phyloP scores from a whole-genome alignment of 192 early-diverging fungal genomes.

The Coemansia guatemalensis region DNA sequence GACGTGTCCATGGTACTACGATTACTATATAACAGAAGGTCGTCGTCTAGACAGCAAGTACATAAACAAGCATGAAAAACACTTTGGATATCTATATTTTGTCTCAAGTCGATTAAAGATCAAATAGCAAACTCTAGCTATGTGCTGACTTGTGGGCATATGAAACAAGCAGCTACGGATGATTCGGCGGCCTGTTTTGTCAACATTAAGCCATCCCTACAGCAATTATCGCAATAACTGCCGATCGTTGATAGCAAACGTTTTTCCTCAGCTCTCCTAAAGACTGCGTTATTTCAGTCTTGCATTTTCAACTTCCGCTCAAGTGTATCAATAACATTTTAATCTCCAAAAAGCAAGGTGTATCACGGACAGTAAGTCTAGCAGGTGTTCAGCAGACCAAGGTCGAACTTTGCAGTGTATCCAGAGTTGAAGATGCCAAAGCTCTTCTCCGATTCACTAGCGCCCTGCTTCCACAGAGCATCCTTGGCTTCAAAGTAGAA shows the following conservation, averaged over 20 bases:
- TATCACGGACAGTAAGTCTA: conserved; percentile 1
- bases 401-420: conserved; percentile 37
- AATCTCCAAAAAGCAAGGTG: not conserved
- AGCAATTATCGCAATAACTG: no score
- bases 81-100: not conserved
- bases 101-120: no score
- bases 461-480: conserved; percentile 41
- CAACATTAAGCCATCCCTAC: no score
- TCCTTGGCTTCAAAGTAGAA: conserved; percentile 56
- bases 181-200: no score
- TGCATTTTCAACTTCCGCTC: no score
- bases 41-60: not conserved
- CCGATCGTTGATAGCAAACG: no score
- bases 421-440: conserved; percentile 38
- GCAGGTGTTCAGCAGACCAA: conserved; percentile 26
- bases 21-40: not conserved
- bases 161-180: no score
- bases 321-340: no score
- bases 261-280: no score
- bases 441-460: conserved; percentile 32
- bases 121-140: no score
- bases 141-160: no score
- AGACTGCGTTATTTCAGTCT: no score
- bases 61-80: not conserved
- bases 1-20: conserved; percentile 15